phyloP scores from a whole-genome alignment of 257 asterid genomes.

The Scutellaria galericulata region DNA sequence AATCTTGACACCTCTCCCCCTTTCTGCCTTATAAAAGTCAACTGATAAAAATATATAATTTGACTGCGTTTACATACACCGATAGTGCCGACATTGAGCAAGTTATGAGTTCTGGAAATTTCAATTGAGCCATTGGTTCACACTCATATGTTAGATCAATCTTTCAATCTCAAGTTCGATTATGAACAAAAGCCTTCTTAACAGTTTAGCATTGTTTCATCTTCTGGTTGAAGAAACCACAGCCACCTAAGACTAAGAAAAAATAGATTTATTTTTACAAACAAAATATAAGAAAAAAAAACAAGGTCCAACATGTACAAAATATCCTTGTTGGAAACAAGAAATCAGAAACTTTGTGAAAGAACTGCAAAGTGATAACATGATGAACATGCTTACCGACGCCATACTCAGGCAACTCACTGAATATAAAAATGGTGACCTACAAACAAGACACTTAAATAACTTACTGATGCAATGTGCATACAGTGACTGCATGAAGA shows the following conservation, averaged over 20 bases:
- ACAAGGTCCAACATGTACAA: background rate
- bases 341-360: background rate
- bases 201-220: background rate
- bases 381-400: background rate
- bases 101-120: background rate
- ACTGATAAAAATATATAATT: background rate
- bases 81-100: background rate
- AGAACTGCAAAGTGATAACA: background rate
- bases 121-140: background rate
- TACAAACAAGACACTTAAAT: slow-evolving; percentile 7
- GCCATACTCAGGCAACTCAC: slow-evolving; percentile 4
- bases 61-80: slow-evolving; percentile 1
- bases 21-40: background rate
- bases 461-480: slow-evolving; percentile 67
- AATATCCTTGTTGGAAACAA: background rate
- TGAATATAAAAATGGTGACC: background rate
- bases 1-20: background rate
- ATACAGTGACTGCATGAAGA: slow-evolving; percentile 88
- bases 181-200: background rate
- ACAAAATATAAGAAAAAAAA: background rate
- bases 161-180: background rate
- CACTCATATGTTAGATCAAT: background rate
- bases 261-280: no score
- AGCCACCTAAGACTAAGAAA: background rate
- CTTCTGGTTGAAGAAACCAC: background rate